Conservation (phyloP, 2,329 filamentous ascomycete species). For the Arthrocladium fulminans region DNA sequence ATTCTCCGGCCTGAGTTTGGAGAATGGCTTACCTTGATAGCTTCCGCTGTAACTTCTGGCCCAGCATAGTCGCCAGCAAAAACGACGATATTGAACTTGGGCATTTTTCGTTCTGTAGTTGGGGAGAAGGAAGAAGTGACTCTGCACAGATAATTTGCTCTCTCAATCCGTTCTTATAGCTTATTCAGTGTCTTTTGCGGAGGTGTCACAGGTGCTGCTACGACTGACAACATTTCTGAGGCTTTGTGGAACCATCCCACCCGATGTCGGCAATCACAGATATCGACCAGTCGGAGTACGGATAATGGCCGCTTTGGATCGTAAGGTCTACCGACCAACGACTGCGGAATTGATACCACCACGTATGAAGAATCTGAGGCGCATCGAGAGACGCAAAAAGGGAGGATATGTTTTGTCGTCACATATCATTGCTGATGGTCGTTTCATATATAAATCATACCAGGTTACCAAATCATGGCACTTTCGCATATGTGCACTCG, state of each 20-base stretch:
- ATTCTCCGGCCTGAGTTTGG: too few species aligned
- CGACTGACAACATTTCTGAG: neutral
- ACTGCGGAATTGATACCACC: too few species aligned
- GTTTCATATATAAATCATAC: neutral
- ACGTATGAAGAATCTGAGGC: too few species aligned
- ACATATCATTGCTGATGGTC: conserved; percentile 5
- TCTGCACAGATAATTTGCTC: neutral
- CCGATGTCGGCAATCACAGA: neutral
- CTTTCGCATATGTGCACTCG: neutral
- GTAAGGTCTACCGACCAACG: too few species aligned
- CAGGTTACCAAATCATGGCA: neutral
- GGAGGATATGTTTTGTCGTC: too few species aligned
- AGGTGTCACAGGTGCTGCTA: neutral
- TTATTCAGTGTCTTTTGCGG: too few species aligned
- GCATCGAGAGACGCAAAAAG: too few species aligned
- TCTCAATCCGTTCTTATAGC: too few species aligned
- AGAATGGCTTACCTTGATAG: conserved; percentile 58
- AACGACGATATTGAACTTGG: conserved; percentile 67
- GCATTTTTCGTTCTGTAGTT: conserved; percentile 43
- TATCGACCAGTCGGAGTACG: neutral
- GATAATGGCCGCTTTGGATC: too few species aligned
- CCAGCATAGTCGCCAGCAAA: conserved; percentile 78
- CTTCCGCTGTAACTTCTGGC: conserved; percentile 79
- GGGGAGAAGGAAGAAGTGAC: neutral
- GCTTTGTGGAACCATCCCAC: neutral